Evolutionary conservation across 78 protist genomes (phyloP), one percentile per base, ranked within the genome.

Genomic region (Dictyostelium citrinum): DNA sequence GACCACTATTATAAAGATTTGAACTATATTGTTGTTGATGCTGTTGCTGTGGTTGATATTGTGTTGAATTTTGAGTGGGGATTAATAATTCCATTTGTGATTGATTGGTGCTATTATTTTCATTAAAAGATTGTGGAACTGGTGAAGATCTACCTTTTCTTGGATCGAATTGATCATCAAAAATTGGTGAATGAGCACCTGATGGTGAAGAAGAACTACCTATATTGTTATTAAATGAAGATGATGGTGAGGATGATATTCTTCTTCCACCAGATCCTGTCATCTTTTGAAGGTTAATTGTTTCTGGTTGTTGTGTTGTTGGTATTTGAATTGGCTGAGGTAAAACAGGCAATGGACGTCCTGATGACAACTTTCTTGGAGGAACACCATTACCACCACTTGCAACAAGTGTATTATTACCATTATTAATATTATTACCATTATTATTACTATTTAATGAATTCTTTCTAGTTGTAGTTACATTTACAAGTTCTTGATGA

Each of bases 131-230:
- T 39, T 24, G n/a, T 22, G 81, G 81, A n/a, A 75, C 24, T 41
- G 81, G 81, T 75, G 81, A 75, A 35, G n/a, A n/a, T 75, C 81
- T 75, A 75, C 81, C 81, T 41, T 41, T 75, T 75, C 81, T 75
- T 75, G 81, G 81, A 41, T 75, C 81, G 22, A 75, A 75, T 41
- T 75, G 61, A n/a, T 75, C 81, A 75, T 75, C 81, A 41, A 39
- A 75, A 41, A 75, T 41, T 75, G 81, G 81, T 41, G 81, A 41
- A 75, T 75, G 81, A 41, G 49, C 77, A 33, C 77, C 77, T 33
- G 77, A 64, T 27, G 72, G 72, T 27, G 72, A 64, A 11, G 72
- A 64, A 27, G 72, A 64, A 10, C 39, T 27, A 31, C 77, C 77
- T 33, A 29, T 33, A 70, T 5, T 33, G 33, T 33, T 70, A 31